Conservation (phyloP, 257 asterid genomes). For the Lavandula angustifolia region DNA sequence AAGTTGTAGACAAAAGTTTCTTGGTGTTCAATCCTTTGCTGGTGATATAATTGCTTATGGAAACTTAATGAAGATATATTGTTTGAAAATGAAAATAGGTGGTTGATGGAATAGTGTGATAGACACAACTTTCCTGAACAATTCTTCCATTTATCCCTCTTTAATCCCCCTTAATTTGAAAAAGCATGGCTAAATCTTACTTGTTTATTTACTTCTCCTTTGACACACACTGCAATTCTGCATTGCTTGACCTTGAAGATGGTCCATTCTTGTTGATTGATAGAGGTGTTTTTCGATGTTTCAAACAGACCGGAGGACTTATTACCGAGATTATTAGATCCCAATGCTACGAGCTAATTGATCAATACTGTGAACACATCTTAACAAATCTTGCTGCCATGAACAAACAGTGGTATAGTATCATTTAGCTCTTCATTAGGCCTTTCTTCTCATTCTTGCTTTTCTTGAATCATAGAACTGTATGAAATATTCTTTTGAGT, state of each 20-base stretch:
- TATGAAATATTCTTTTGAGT: neutral
- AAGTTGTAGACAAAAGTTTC: no score
- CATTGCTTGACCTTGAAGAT: neutral
- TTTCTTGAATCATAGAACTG: neutral
- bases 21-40: constrained; percentile 19
- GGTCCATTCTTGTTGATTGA: constrained; percentile 15
- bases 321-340: constrained; percentile 58
- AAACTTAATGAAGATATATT: neutral
- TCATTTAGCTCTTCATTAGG: no score
- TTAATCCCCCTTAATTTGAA: neutral
- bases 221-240: neutral
- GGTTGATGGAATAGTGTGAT: constrained; percentile 21
- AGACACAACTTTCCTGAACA: neutral
- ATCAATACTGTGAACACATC: constrained; percentile 51
- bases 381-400: constrained; percentile 50
- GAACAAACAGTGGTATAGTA: constrained; percentile 63
- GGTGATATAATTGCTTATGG: constrained; percentile 22
- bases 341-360: constrained; percentile 62
- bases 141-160: neutral
- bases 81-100: neutral
- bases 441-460: no score
- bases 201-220: neutral
- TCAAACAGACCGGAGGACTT: constrained; percentile 77
- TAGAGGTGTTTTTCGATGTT: neutral
- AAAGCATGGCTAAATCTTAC: neutral